Percentiles rank a stretch among this genome's conserved stretches.
Evolutionary conservation across 192 early-diverging fungal genomes (phyloP).

Genomic region (Oehlia diaphana): DNA sequence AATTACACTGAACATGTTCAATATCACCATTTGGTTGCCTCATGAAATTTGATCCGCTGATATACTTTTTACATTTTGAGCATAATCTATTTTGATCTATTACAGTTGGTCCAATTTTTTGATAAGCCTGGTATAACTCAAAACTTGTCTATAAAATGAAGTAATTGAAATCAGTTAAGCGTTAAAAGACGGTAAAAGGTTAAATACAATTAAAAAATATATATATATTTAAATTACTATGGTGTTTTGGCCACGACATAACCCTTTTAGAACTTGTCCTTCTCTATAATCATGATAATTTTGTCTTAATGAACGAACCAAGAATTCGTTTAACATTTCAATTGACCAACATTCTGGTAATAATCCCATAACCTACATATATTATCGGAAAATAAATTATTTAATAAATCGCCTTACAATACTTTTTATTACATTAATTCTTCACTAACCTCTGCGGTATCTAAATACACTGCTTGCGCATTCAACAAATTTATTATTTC

Average conservation of each 20-base stretch:
- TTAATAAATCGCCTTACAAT: not conserved
- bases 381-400: not conserved
- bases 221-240: constrained; percentile 27
- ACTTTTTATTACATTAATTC: not conserved
- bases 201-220: not conserved
- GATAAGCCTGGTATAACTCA: constrained; percentile 41
- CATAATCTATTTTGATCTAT: constrained; percentile 43
- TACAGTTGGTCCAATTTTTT: constrained; percentile 43
- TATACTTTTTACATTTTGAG: constrained; percentile 38
- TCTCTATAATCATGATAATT: constrained; percentile 47
- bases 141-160: constrained; percentile 36
- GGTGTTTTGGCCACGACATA: constrained; percentile 52
- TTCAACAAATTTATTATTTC: constrained; percentile 47
- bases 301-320: constrained; percentile 47
- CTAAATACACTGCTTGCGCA: constrained; percentile 54
- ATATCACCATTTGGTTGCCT: constrained; percentile 37
- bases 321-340: constrained; percentile 48
- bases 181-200: not conserved
- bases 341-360: constrained; percentile 54
- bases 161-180: not conserved
- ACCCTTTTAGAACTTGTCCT: constrained; percentile 46
- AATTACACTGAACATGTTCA: constrained; percentile 45
- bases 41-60: constrained; percentile 44
- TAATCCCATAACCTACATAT: constrained; percentile 46
- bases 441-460: constrained; percentile 47